Conservation (phyloP, 345 rosid genomes). For the Eucalyptus victrix region DNA sequence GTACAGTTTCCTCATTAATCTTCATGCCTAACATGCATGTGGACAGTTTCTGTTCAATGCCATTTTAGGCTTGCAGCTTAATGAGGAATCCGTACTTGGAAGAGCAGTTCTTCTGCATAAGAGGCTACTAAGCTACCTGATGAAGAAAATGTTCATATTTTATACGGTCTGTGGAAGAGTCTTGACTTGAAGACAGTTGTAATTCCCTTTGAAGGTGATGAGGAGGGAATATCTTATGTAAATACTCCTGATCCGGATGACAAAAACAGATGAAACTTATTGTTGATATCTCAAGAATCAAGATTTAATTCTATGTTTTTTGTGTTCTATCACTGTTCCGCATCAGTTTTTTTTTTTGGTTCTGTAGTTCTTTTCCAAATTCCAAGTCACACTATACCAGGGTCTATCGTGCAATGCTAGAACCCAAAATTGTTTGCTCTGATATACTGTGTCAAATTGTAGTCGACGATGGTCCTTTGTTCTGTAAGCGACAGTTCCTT, state of each 20-base stretch:
- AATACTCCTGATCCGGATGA: not conserved
- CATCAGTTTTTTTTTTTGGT: not conserved
- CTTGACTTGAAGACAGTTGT: not conserved
- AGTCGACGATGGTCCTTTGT: not conserved
- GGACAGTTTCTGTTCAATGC: not conserved
- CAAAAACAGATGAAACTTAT: not conserved
- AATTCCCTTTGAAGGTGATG: not conserved
- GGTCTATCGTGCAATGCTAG: not conserved
- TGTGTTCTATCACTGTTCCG: not conserved
- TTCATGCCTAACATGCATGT: not conserved
- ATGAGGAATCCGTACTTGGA: not conserved
- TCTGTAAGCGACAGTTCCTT: not conserved
- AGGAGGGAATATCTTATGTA: not conserved
- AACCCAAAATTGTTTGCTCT: not conserved
- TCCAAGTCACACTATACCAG: not conserved
- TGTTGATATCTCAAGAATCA: not conserved
- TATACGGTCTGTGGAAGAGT: not conserved
- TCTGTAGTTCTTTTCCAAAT: not conserved
- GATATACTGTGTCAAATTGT: not conserved
- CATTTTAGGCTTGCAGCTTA: not conserved
- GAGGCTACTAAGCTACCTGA: not conserved
- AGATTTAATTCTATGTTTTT: not conserved
- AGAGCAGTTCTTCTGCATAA: not conserved
- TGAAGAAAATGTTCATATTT: not conserved
- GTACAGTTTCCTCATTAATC: not conserved